Evolutionary conservation across 768 basidiomycete genomes (phyloP).

Genomic region (Trametes gibbosa): DNA sequence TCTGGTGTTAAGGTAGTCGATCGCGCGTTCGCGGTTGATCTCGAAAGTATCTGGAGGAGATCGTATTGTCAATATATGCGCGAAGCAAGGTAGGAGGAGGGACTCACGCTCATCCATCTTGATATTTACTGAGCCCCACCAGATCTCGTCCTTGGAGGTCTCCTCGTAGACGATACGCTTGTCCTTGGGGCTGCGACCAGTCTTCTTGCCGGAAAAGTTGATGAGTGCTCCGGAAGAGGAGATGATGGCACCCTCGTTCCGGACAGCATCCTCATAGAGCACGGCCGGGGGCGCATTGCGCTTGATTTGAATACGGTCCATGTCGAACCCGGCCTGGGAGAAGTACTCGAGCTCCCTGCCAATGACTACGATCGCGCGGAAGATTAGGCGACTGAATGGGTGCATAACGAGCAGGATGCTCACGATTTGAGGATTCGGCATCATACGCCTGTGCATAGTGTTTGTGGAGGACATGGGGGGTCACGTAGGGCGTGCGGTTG

Average conservation of each 20-base stretch:
- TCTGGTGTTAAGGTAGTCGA: slow-evolving; percentile 97
- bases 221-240: slow-evolving; percentile 94
- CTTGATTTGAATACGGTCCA: slow-evolving; percentile 94
- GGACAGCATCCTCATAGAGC: slow-evolving; percentile 96
- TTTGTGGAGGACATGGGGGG: slow-evolving; percentile 87
- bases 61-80: slow-evolving; percentile 1
- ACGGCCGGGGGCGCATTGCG: slow-evolving; percentile 88
- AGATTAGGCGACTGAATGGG: slow-evolving; percentile 5
- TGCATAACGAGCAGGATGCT: slow-evolving; percentile 26
- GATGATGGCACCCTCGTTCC: slow-evolving; percentile 98
- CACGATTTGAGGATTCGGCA: slow-evolving; percentile 59
- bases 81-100: too few relatives aligned
- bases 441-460: slow-evolving; percentile 77
- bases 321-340: slow-evolving; percentile 99
- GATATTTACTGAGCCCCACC: slow-evolving; percentile 99
- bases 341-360: slow-evolving; percentile 94
- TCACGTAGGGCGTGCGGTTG: slow-evolving; percentile 79
- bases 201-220: slow-evolving; percentile 99
- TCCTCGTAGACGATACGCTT: slow-evolving; percentile 99
- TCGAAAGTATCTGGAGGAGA: slow-evolving; percentile 82
- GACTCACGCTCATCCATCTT: slow-evolving; percentile 93
- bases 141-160: slow-evolving; percentile 92
- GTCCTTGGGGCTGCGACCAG: slow-evolving; percentile 96
- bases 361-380: slow-evolving; percentile 54
- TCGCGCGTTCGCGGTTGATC: slow-evolving; percentile 97